Percentiles rank a stretch among this genome's conserved stretches.
phyloP scores from a whole-genome alignment of 176 grass and related monocot species.

The Leersia perrieri region DNA sequence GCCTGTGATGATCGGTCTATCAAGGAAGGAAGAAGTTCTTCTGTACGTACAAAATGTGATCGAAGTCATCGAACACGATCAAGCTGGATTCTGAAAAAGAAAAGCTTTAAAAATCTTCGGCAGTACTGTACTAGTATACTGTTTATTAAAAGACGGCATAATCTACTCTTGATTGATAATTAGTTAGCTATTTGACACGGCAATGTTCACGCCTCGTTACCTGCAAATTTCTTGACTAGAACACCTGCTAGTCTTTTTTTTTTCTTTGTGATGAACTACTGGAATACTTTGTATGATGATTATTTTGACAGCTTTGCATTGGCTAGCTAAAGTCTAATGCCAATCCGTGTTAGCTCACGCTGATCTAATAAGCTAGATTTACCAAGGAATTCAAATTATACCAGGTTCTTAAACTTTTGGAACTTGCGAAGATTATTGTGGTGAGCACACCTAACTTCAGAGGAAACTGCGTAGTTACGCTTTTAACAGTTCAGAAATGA shows the following conservation, averaged over 20 bases:
- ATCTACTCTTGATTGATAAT: not conserved
- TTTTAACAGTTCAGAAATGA: not conserved
- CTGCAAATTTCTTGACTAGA: not conserved
- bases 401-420: not conserved
- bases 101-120: not conserved
- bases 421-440: not conserved
- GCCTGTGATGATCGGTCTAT: too few relatives aligned
- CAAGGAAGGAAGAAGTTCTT: not conserved
- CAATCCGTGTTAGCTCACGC: slow-evolving; percentile 15
- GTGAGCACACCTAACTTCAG: slow-evolving; percentile 1
- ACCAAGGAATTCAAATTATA: not conserved
- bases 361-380: too few relatives aligned
- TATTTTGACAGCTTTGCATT: not conserved
- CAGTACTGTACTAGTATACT: not conserved
- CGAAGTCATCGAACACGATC: not conserved
- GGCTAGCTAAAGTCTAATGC: slow-evolving; percentile 28
- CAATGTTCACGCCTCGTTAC: not conserved
- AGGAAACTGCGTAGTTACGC: not conserved
- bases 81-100: not conserved
- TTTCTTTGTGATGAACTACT: not conserved
- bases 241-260: not conserved
- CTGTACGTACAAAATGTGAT: not conserved
- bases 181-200: not conserved
- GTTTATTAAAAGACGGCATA: not conserved
- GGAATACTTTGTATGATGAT: not conserved